Evolutionary conservation across 768 basidiomycete species (phyloP), one percentile per base, ranked within the genome.

Genomic region (Tulasnella sp.): DNA sequence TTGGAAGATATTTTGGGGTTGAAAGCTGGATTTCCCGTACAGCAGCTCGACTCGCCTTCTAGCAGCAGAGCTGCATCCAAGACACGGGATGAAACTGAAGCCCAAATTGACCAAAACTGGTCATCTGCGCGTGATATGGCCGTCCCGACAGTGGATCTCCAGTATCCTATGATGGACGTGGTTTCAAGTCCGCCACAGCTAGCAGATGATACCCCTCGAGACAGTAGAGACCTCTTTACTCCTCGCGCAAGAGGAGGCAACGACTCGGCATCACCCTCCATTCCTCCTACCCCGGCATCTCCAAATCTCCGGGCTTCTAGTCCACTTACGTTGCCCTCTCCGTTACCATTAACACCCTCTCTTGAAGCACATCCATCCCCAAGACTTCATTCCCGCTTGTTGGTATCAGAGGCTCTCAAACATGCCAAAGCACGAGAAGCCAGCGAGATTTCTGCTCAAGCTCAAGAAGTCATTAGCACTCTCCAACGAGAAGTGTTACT

Each of bases 401-500:
- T 15, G 27, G 24, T 9, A 31, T 29, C 28, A 4, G n/a, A 5
- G 9, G 9, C 7, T 37, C 35, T 41, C 24, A 35, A 41, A 37
- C 44, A 34, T 27, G 43, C 49, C 33, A 37, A 22, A 19, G 41
- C 43, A 12, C 48, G 19, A 31, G 12, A 8, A 10, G 9, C 31
- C n/a, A 16, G 24, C 48, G 29, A 45, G 48, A 62, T 74, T 15
- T 70, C 76, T 7, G 57, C 67, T 5, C 74, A 75, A 57, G 69
- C 78, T n/a, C 69, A 70, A n/a, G 73, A 78, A 48, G 79, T 78
- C 7, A 77, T 90, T 27, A 73, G 79, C 12, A 71, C 68, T 5
- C 67, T 91, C 53, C 88, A 91, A 63, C 71, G 81, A 37, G 84
- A 90, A 59, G 71, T 83, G 1, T 63, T 88, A 2, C 64, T 88